Evolutionary conservation across 305 asterid genomes (phyloP), one percentile per base, ranked within the genome.

Genomic region (Plantago coronopus): DNA sequence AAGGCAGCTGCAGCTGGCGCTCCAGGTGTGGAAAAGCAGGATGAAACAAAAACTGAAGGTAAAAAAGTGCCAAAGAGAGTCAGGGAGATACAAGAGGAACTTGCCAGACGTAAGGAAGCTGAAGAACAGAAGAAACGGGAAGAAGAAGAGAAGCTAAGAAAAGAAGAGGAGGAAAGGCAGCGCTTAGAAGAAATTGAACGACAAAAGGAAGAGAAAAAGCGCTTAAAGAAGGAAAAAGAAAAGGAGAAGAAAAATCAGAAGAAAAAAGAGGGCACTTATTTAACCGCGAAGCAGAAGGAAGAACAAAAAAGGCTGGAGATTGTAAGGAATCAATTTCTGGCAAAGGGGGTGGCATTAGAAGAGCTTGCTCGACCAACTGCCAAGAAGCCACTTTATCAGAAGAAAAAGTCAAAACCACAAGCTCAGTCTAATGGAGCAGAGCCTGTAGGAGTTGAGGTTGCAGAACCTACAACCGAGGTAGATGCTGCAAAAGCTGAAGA

Each of bases 221-320:
- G 99, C 65, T 67, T 81, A 71, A 90, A 90, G 81, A 94, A 90
- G 71, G 99, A 94, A 71, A 86, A 63, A 68, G 97, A 90, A 58
- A 94, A 85, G 78, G 96, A 86, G 74, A 94, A 94, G 72, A 73
- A 76, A 44, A 65, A 70, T 74, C 87, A 84, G 87, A 90, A 90
- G 78, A 94, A 87, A 75, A 90, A 50, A 70, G 97, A 94, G 54
- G 99, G 97, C 38, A 94, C 78, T 69, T 79, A 83, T 48, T 78
- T 87, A 55, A 90, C 99, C 0, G 95, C 81, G 62, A 94, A 80
- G 79, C 96, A 94, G 73, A 94, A 87, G 83, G 95, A 85, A 75
- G 97, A 87, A 75, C 91, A 95, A 69, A 89, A 94, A 66, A 82
- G 95, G 74, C 65, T 74, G 76, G 97, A 94, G 76, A 83, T 88